phyloP scores from a whole-genome alignment of 2,329 filamentous ascomycete species.

The Colletotrichum gloeosporioides region DNA sequence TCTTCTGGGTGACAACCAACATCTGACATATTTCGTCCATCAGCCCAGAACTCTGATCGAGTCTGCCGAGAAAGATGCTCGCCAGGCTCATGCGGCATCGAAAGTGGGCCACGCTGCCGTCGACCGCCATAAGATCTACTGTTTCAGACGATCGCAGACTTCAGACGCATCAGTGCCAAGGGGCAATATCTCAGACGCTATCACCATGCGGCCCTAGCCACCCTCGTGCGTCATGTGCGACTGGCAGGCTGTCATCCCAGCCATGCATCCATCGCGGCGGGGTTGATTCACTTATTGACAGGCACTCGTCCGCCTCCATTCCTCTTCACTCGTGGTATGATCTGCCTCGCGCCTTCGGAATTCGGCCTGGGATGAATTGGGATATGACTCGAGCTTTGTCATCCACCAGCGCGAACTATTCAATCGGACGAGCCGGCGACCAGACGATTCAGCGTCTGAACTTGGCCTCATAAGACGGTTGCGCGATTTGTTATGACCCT shows the following conservation, averaged over 20 bases:
- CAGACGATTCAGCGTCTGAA: neutral
- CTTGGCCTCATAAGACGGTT: neutral
- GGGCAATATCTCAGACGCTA: neutral
- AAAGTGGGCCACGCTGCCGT: neutral
- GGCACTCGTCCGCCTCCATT: neutral
- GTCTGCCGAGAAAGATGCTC: neutral
- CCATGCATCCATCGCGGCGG: neutral
- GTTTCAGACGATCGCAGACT: constrained; percentile 19
- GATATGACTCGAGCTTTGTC: neutral
- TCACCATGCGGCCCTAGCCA: constrained; percentile 1
- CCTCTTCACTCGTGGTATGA: neutral
- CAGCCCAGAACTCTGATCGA: neutral
- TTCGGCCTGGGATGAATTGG: neutral
- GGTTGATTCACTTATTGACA: neutral
- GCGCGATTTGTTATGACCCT: neutral
- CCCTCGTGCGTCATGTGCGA: neutral
- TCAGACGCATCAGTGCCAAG: constrained; percentile 16
- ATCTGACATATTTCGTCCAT: neutral
- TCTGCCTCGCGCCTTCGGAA: neutral
- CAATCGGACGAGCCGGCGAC: neutral
- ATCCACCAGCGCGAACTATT: neutral
- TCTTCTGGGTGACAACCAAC: neutral
- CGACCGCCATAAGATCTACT: neutral
- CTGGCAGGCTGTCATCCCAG: neutral
- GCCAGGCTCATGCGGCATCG: neutral